phyloP scores from a whole-genome alignment of 768 basidiomycete genomes.

The Gelatoporia subvermispora region DNA sequence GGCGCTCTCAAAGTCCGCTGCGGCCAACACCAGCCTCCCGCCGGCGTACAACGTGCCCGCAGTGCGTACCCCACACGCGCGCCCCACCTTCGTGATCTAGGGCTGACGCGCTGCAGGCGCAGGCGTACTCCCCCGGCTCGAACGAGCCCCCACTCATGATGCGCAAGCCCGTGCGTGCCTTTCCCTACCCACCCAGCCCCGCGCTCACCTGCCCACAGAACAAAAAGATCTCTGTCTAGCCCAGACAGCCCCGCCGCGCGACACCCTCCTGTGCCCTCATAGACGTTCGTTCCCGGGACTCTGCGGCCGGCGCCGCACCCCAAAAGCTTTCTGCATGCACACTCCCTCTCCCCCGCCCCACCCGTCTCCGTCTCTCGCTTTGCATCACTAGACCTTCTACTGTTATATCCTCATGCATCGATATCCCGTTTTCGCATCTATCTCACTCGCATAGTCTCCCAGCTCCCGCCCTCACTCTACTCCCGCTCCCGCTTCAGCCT shows the following conservation, averaged over 20 bases:
- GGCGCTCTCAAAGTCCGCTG: conserved; percentile 50
- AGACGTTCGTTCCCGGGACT: conserved; percentile 20
- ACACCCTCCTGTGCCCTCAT: conserved; percentile 9
- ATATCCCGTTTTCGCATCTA: conserved; percentile 15
- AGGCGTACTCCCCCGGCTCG: conserved; percentile 14
- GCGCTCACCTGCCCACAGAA: conserved; percentile 13
- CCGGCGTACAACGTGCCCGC: conserved; percentile 13
- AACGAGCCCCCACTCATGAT: conserved; percentile 29
- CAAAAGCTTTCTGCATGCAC: conserved; percentile 20
- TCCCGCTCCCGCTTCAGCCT: not conserved
- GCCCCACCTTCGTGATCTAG: not conserved
- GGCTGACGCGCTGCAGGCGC: conserved; percentile 12
- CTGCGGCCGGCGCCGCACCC: conserved; percentile 15
- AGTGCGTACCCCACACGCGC: conserved; percentile 13
- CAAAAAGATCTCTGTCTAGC: conserved; percentile 23
- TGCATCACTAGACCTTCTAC: conserved; percentile 18
- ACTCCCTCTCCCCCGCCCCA: not conserved
- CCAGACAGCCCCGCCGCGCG: conserved; percentile 1
- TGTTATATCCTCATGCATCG: conserved; percentile 15
- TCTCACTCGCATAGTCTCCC: conserved; percentile 10
- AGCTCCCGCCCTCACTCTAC: conserved; percentile 7
- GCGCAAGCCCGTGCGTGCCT: conserved; percentile 27
- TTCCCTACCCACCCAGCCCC: not conserved
- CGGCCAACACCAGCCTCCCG: conserved; percentile 19
- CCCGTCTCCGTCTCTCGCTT: conserved; percentile 12